Conservation (phyloP, 305 asterid genomes). For the Vinca major region DNA sequence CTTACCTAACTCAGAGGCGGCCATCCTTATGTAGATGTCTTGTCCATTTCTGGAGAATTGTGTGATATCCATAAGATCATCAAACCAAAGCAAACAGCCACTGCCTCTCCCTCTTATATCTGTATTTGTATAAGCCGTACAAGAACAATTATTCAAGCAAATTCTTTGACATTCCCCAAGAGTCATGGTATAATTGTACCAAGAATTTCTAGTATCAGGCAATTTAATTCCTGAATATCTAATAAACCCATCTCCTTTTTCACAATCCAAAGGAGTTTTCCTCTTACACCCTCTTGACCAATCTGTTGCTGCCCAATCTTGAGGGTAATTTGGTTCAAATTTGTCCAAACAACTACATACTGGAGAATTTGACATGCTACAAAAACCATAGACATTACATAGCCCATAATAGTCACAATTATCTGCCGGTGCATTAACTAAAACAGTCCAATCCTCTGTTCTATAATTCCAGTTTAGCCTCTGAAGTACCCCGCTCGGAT, state of each 20-base stretch:
- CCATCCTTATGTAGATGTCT: conserved; percentile 16
- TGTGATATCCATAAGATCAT: conserved; percentile 16
- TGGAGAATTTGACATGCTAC: conserved; percentile 23
- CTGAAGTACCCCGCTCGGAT: conserved; percentile 12
- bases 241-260: conserved; percentile 21
- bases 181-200: conserved; percentile 13
- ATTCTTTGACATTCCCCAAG: conserved; percentile 12
- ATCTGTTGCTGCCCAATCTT: conserved; percentile 16
- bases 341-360: conserved; percentile 22
- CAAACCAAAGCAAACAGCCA: conserved; percentile 26
- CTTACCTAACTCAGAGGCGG: conserved; percentile 21
- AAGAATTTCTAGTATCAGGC: conserved; percentile 16
- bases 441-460: conserved; percentile 16
- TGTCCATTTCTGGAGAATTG: conserved; percentile 4
- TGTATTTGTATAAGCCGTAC: conserved; percentile 22
- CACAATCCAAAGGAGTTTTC: conserved; percentile 18
- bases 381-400: conserved; percentile 29
- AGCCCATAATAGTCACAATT: conserved; percentile 25
- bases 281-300: conserved; percentile 25
- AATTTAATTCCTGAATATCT: conserved; percentile 15
- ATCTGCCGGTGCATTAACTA: conserved; percentile 11
- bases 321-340: conserved; percentile 16
- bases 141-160: conserved; percentile 22
- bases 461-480: conserved; percentile 17
- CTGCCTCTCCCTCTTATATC: conserved; percentile 17